Evolutionary conservation across 495 filamentous ascomycete genomes (phyloP), one percentile per base, ranked within the genome.

Genomic region (Aspergillus heteromorphus): DNA sequence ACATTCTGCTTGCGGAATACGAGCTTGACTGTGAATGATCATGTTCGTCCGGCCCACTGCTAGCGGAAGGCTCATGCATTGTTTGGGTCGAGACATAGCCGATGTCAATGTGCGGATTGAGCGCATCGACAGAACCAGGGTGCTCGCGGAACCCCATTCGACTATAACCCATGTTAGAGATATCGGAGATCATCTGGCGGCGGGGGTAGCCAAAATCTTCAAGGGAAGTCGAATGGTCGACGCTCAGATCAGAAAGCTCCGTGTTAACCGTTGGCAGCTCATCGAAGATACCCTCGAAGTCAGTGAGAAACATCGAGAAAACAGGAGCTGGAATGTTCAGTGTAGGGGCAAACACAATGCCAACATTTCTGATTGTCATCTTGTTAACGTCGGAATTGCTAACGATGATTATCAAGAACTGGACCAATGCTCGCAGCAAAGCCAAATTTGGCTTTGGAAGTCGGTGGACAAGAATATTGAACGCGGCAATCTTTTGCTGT

Each of bases 281-380:
- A 29, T 86, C 87, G 67, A 97, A 98, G 42, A 98, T 92, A 36
- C 78, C 78, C 59, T 88, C 79, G 63, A 88, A 96, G 59, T 97
- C 91, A 48, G 92, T 91, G 30, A 98, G 79, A 70, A 98, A 93
- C 71, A 91, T 78, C 2, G 91, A 91, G 62, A 98, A 95, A 6
- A 98, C 87, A 14, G 95, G 92, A 1, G 91, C 90, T 0, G 95
- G 92, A 38, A 98, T 97, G 70, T 97, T 97, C 29, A 97, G 80
- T 0, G 95, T 97, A 1, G 93, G 93, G n/a, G 95, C 93, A 71
- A 97, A 98, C 51, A 97, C 92, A 57, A 98, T 98, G 59, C 93
- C 91, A 48, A 98, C 91, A 68, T 98, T 98, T 36, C 93, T 83
- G 49, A 97, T 89, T 5, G 87, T 96, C 93, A 98, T 98, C 75